phyloP scores from a whole-genome alignment of 805 yeast species.

The Tetrapisispora nanseiensis region DNA sequence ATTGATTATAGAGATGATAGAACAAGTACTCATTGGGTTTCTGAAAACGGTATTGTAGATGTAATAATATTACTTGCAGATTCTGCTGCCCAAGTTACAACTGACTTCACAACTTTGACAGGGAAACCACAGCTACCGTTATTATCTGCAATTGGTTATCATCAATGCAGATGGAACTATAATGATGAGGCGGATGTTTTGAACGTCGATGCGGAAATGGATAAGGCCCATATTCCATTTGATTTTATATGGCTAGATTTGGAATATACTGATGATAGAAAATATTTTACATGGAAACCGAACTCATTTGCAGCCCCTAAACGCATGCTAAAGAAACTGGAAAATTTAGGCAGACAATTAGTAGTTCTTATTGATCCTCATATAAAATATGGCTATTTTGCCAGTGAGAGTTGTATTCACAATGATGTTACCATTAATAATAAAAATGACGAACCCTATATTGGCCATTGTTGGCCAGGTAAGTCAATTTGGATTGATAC shows the following conservation, averaged over 20 bases:
- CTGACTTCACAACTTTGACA: constrained; percentile 56
- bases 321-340: constrained; percentile 54
- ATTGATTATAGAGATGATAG: constrained; percentile 29
- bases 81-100: constrained; percentile 45
- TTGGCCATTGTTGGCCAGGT: constrained; percentile 98
- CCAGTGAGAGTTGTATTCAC: constrained; percentile 44
- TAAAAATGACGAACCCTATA: constrained; percentile 39
- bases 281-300: constrained; percentile 86
- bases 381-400: constrained; percentile 57
- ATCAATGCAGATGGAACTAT: constrained; percentile 97
- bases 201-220: constrained; percentile 61
- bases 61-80: constrained; percentile 56
- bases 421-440: constrained; percentile 40
- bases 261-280: constrained; percentile 78
- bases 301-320: constrained; percentile 67
- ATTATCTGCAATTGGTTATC: constrained; percentile 75
- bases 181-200: constrained; percentile 79
- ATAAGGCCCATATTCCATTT: constrained; percentile 64
- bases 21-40: constrained; percentile 77
- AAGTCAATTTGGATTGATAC: constrained; percentile 91
- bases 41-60: constrained; percentile 82
- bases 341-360: constrained; percentile 64
- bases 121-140: constrained; percentile 72
- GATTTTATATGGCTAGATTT: constrained; percentile 93
- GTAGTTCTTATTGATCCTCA: constrained; percentile 91